Base-by-base conservation (phyloP, 2,329 filamentous ascomycete genomes). In the Pyrenochaeta sp. region DNA sequence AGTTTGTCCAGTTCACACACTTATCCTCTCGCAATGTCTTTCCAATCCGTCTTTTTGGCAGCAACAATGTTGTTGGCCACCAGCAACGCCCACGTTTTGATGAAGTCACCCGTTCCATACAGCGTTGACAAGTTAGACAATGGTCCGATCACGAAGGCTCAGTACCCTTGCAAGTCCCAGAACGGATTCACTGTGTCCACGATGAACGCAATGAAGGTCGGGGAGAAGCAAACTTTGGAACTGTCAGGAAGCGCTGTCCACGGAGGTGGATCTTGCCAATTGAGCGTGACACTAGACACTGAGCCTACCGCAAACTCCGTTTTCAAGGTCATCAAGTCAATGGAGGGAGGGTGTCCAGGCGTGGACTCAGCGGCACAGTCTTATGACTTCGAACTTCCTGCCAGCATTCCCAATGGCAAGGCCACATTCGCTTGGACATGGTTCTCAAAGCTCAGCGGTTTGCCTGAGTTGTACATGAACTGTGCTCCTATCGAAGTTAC, bases 401-500 rank as follows among this genome's bases (percentile, higher is more conserved):
- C 79, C 0, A 82, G 85, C 15, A 80, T 96, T 32, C 83, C 86
- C 7, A 75, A 85, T 1, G 94, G 93, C 3, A 81, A 91, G 27
- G 92, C 88, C 18, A 89, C 86, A 0, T 78, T 97, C 4, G 90
- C 90, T 0, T 96, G 91, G 90, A 91, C 90, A 0, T 97, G 93
- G 93, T 86, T 95, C 74, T 93, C 96, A 47, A 87, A 86, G 28
- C 7, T 68, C 31, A 68, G 92, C 6, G 93, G 93, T 3, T 91
- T 89, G 69, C 86, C 91, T 1, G 93, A 97, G 68, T 87, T 96
- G 78, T 61, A 60, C 80, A 96, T 96, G 91, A 95, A 96, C 81
- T 97, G 93, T 58, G 90, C 87, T 0, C 84, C 89, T 0, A 74
- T 95, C 41, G 81, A 77, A 0, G 79, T 96, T 14, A 83, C 82